phyloP scores from a whole-genome alignment of 1,284 basidiomycete genomes.

The Somion occarium region DNA sequence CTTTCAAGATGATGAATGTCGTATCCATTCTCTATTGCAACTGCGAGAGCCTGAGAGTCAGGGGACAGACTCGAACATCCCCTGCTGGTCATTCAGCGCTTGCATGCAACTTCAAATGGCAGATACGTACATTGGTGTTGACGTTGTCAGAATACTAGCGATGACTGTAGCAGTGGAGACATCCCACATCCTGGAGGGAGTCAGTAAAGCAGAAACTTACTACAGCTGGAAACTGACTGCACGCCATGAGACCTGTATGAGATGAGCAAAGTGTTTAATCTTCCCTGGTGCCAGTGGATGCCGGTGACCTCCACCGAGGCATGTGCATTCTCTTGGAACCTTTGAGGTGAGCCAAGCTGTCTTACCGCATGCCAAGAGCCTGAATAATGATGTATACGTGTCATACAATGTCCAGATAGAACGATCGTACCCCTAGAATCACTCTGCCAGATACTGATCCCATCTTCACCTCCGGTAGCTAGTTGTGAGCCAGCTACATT shows the following conservation, averaged over 20 bases:
- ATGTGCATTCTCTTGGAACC: background rate
- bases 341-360: background rate
- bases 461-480: background rate
- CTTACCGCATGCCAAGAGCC: background rate
- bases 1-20: background rate
- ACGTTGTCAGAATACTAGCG: background rate
- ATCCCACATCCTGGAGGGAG: background rate
- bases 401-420: background rate
- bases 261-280: background rate
- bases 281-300: background rate
- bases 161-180: background rate
- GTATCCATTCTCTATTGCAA: background rate
- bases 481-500: background rate
- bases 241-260: background rate
- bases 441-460: background rate
- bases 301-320: background rate
- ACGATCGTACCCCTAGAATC: background rate
- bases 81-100: background rate
- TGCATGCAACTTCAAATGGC: background rate
- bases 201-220: background rate
- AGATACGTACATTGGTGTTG: background rate
- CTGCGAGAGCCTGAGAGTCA: background rate
- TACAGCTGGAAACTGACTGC: background rate
- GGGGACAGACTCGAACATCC: background rate
- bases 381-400: background rate